Conservation (phyloP, 805 yeast genomes). For the Lipomyces kockii region DNA sequence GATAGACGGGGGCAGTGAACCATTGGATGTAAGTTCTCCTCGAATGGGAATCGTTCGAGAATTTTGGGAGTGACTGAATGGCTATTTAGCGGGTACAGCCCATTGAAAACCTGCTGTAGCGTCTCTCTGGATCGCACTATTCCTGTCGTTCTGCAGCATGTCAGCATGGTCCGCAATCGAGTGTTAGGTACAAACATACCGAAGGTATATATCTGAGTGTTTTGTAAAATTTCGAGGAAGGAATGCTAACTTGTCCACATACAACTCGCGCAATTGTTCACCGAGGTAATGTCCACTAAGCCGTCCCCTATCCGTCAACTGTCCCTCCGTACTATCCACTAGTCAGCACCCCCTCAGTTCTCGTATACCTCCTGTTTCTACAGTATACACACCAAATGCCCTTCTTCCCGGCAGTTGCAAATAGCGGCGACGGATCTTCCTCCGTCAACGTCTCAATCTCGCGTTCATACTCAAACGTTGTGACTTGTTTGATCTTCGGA, state of each 20-base stretch:
- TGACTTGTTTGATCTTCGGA: conserved; percentile 16
- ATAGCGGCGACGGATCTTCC: conserved; percentile 8
- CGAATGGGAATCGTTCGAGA: conserved; percentile 34
- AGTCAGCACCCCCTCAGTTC: background rate
- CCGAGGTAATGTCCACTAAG: conserved; percentile 30
- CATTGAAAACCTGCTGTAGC: conserved; percentile 34
- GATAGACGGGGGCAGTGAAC: conserved; percentile 30
- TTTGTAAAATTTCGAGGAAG: conserved; percentile 25
- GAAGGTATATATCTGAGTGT: conserved; percentile 26
- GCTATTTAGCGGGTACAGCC: conserved; percentile 33
- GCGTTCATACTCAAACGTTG: conserved; percentile 30
- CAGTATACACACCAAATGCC: conserved; percentile 20
- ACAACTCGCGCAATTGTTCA: conserved; percentile 32
- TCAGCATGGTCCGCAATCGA: background rate
- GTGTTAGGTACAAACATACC: conserved; percentile 4
- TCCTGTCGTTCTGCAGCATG: conserved; percentile 25
- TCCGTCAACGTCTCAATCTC: conserved; percentile 32
- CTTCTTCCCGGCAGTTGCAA: conserved; percentile 23
- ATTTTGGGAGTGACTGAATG: conserved; percentile 26
- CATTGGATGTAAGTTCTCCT: conserved; percentile 36
- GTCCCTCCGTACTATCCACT: conserved; percentile 25
- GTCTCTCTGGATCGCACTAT: conserved; percentile 37
- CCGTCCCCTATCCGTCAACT: conserved; percentile 36
- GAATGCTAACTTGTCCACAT: conserved; percentile 32
- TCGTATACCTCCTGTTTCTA: background rate